Evolutionary conservation across 2,329 filamentous ascomycete species (phyloP), one percentile per base, ranked within the genome.

Genomic region (Periconia sp.): DNA sequence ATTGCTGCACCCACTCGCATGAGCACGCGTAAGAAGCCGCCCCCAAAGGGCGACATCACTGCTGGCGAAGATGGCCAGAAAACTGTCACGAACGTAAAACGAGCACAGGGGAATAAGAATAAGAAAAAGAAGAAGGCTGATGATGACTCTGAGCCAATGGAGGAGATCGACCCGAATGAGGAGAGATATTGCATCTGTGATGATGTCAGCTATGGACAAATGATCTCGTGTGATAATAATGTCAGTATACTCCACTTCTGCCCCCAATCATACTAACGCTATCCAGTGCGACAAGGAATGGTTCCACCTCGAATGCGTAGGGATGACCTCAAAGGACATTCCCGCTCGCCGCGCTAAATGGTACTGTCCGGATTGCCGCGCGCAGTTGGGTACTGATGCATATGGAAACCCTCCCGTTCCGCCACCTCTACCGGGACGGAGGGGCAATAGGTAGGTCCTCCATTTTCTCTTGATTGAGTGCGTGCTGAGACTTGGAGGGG

Each of bases 231-330:
- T 69, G 88, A 92, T 61, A 90, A 90, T 59, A 76, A 82, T 31
- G 85, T 89, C 70, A 57, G 63, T 47, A 6, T 26, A 4, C 18
- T 15, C 15, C 26, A 1, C 17, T 23, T 10, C 13, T 10, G 12
- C 19, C 12, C 4, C n/a, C 40, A 41, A 4, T 31, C 5, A 25
- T 63, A 26, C 54, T 62, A 43, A 65, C 35, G 11, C 15, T n/a
- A 4, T 18, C 12, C 74, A 87, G 71, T 94, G 89, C 72, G 85
- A 89, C 57, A 83, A 84, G 50, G 88, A 92, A 68, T 94, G 89
- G 89, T 94, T 92, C 66, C 89, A 94, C 64, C 78, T 94, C 28
- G 83, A 84, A 51, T 94, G 89, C 60, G 86, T 94, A 5, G 84
- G 79, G 4, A 74, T 94, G 52, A 63, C 61, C 23, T 75, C 78